These are phyloP conservation scores for Magnolia changhungtana DNA, from an alignment of 164 flowering plant species.

Conservation along the genomic window DNA sequence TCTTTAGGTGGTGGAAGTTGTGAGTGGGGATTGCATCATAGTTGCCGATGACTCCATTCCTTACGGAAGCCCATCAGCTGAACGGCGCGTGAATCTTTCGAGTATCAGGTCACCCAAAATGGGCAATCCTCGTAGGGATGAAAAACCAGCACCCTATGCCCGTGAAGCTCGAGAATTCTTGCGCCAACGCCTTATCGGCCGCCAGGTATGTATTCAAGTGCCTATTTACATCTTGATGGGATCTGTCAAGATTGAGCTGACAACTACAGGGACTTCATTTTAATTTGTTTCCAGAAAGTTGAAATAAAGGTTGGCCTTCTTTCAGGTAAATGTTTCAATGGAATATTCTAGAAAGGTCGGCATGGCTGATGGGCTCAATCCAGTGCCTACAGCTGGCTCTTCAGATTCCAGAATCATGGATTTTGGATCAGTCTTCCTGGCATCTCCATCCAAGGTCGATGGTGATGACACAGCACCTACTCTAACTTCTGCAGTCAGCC, in stretches of 20 bases:
- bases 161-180: constrained; percentile 91
- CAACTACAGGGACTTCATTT: background rate
- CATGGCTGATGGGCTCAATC: constrained; percentile 49
- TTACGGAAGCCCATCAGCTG: constrained; percentile 85
- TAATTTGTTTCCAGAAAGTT: background rate
- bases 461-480: constrained; percentile 47
- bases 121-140: constrained; percentile 86
- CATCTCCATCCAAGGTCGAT: constrained; percentile 54
- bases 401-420: constrained; percentile 85
- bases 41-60: constrained; percentile 93
- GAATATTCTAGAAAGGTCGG: constrained; percentile 86
- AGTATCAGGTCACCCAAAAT: constrained; percentile 88
- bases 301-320: background rate
- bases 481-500: constrained; percentile 40
- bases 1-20: constrained; percentile 94
- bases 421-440: constrained; percentile 89
- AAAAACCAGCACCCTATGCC: constrained; percentile 82
- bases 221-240: background rate
- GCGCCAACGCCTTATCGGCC: constrained; percentile 77
- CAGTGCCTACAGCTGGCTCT: constrained; percentile 28
- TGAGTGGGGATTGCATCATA: constrained; percentile 89
- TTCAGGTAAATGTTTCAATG: constrained; percentile 88
- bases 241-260: too few relatives aligned
- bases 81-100: constrained; percentile 87
- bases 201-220: constrained; percentile 46